Conservation (phyloP, 495 filamentous ascomycete genomes). For the Lasiosphaeriaceae sp. region DNA sequence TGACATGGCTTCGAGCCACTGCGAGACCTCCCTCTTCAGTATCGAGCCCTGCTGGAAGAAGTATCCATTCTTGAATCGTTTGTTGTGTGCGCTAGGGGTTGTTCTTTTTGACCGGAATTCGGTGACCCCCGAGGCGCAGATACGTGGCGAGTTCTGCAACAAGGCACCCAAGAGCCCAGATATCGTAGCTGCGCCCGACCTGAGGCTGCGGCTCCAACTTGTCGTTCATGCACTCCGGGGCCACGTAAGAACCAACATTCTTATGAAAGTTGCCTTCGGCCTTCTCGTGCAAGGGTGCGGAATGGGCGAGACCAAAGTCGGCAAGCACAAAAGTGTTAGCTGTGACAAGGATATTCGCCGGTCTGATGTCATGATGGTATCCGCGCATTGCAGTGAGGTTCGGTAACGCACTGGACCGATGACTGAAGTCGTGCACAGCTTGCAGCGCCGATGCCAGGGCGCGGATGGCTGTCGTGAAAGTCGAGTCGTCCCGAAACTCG, state of each 20-base stretch:
- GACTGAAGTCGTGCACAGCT: background rate
- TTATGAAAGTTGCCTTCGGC: no score
- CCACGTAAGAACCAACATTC: background rate
- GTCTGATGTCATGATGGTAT: conserved; percentile 2
- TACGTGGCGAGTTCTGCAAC: conserved; percentile 1
- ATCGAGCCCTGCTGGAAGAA: background rate
- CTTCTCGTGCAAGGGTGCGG: no score
- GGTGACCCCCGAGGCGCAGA: background rate
- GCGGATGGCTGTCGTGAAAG: background rate
- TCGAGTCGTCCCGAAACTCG: background rate
- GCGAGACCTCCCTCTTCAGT: background rate
- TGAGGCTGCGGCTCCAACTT: background rate
- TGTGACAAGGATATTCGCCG: conserved; percentile 2
- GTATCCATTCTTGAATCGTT: background rate
- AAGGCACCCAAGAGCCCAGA: conserved; percentile 2
- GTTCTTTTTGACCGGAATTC: background rate
- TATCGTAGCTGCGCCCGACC: background rate
- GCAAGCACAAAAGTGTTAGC: background rate
- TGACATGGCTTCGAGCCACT: background rate
- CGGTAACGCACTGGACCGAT: background rate
- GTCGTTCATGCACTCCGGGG: conserved; percentile 1
- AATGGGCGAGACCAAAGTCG: background rate
- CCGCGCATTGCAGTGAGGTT: background rate
- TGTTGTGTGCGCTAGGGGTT: background rate
- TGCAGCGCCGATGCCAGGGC: background rate